Evolutionary conservation across 1,139 yeast species (phyloP).

Genomic region (Saccharomyces uvarum): DNA sequence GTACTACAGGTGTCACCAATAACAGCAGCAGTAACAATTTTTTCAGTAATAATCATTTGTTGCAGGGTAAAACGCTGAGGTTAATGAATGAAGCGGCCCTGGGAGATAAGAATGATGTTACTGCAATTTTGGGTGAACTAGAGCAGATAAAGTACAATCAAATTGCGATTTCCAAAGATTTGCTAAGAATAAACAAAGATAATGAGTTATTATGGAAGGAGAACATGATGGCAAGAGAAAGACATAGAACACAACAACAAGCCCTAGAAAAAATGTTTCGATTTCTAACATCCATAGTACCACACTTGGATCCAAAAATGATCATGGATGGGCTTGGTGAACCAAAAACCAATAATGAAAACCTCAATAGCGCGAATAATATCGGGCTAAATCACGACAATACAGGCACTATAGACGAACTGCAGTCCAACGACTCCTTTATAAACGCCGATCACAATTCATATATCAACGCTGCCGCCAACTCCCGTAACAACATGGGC

Average conservation of each 20-base stretch:
- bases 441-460: background rate
- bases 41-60: background rate
- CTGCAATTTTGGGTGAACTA: conserved; percentile 58
- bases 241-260: conserved; percentile 77
- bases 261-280: conserved; percentile 82
- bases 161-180: conserved; percentile 71
- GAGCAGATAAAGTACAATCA: conserved; percentile 75
- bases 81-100: conserved; percentile 13
- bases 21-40: conserved; percentile 1
- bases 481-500: background rate
- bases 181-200: conserved; percentile 74
- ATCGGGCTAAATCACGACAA: background rate
- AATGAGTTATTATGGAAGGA: conserved; percentile 90
- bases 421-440: conserved; percentile 1
- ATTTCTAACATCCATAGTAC: conserved; percentile 78
- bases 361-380: conserved; percentile 10
- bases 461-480: background rate
- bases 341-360: conserved; percentile 10
- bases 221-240: conserved; percentile 71
- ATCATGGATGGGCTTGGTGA: conserved; percentile 32
- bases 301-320: conserved; percentile 44
- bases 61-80: conserved; percentile 2
- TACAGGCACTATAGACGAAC: background rate
- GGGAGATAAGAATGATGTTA: conserved; percentile 39
- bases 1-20: conserved; percentile 8